Percentiles rank a stretch among this genome's conserved stretches.
phyloP scores from a whole-genome alignment of 371 early-diverging fungal species.

The Lichtheimia ramosa region DNA sequence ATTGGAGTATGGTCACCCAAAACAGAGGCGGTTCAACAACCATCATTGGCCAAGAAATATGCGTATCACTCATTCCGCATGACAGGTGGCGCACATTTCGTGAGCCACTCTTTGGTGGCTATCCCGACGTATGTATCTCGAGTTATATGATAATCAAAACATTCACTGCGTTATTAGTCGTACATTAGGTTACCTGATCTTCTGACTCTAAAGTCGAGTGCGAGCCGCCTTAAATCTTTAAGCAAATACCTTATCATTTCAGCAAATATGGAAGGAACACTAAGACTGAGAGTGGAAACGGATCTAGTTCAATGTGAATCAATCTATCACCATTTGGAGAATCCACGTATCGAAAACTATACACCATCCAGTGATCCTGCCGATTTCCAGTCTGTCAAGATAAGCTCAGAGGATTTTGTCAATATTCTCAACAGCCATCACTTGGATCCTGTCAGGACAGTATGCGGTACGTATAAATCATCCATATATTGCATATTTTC shows the following conservation, averaged over 20 bases:
- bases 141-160: background rate
- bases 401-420: constrained; percentile 58
- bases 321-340: constrained; percentile 41
- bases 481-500: background rate
- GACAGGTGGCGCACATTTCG: constrained; percentile 14
- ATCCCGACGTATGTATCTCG: constrained; percentile 17
- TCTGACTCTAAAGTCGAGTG: constrained; percentile 31
- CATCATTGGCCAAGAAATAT: constrained; percentile 13
- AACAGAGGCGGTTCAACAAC: constrained; percentile 8
- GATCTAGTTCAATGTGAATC: constrained; percentile 49
- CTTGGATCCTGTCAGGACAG: constrained; percentile 54
- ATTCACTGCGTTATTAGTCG: constrained; percentile 22
- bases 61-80: constrained; percentile 11
- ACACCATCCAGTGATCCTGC: constrained; percentile 8
- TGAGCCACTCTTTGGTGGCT: constrained; percentile 12
- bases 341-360: constrained; percentile 31
- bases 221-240: constrained; percentile 48
- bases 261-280: constrained; percentile 60
- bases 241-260: constrained; percentile 44
- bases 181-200: constrained; percentile 56
- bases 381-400: constrained; percentile 42
- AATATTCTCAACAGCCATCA: constrained; percentile 55
- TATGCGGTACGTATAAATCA: constrained; percentile 48
- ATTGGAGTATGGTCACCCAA: constrained; percentile 30
- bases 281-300: constrained; percentile 42